Evolutionary conservation across 208 protist genomes (phyloP), one percentile per base, ranked within the genome.

Genomic region (Acanthamoeba sp.): DNA sequence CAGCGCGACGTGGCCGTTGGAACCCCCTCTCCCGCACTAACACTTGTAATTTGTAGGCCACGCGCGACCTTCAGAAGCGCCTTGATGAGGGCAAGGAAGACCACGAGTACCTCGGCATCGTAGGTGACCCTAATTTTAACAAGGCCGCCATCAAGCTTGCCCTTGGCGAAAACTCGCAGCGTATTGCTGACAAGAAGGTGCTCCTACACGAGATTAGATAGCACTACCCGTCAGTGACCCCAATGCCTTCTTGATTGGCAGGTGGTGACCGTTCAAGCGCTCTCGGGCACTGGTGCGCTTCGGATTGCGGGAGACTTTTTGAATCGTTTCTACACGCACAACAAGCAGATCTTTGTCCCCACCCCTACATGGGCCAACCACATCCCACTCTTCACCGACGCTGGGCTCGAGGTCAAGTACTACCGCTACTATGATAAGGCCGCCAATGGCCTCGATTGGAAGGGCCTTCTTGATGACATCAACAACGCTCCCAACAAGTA

Each of bases 51-150:
- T 87, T 18, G 9, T 22, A 87, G 85, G 85, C 59, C n/a, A 52
- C 85, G 18, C 16, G 27, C 6, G 57, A 91, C n/a, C 42, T 73
- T 24, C 36, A 73, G 38, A 91, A 91, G 57, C 55, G 57, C 16
- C 55, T 91, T 2, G 57, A 82, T 94, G 34, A 88, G 59, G 34
- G 91, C 55, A 62, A 90, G 88, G n/a, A 93, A 98, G 96, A 99
- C 99, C 98, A 99, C 94, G 99, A 99, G 96, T 99, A 99, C 97
- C 95, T 99, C 2, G 98, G 98, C 48, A 99, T 99, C 94, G 95
- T 95, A 62, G 99, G 99, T 76, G 95, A 97, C 82, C 59, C 95
- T 4, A 95, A 93, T 9, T 99, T 99, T 94, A 96, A 97, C 92
- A 93, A 98, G 64, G 96, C 85, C 20, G 96, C 98, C 20, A 80